Evolutionary conservation across 108 stramenopile species (phyloP).

Genomic region (Nitzschia sp.): DNA sequence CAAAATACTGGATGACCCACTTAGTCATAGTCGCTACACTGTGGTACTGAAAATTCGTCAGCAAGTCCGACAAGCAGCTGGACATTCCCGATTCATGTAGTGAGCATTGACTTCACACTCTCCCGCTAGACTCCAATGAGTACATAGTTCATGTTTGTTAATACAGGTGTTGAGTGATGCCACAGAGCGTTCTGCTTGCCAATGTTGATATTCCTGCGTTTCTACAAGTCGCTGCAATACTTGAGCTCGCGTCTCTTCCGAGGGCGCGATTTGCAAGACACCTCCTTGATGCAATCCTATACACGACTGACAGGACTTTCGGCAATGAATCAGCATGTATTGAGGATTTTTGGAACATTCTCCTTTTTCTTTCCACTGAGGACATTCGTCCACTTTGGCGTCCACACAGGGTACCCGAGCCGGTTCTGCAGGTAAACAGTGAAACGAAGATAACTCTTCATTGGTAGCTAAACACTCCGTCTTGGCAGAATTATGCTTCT

Average conservation of each 20-base stretch:
- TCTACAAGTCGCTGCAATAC: constrained; percentile 17
- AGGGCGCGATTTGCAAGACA: constrained; percentile 16
- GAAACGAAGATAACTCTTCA: constrained; percentile 14
- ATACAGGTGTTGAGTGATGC: constrained; percentile 29
- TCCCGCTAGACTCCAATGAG: constrained; percentile 51
- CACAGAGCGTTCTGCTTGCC: constrained; percentile 1
- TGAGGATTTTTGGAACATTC: constrained; percentile 60
- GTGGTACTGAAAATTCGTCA: background rate
- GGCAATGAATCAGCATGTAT: constrained; percentile 69
- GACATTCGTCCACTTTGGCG: constrained; percentile 27
- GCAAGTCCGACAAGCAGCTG: constrained; percentile 28
- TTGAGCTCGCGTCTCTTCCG: background rate
- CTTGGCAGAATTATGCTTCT: background rate
- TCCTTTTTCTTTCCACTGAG: constrained; percentile 40
- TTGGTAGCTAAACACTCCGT: constrained; percentile 22
- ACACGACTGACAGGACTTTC: constrained; percentile 50
- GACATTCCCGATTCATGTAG: constrained; percentile 59
- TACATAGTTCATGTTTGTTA: constrained; percentile 54
- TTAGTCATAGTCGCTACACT: too few species aligned
- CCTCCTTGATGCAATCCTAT: constrained; percentile 23
- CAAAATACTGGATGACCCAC: too few species aligned
- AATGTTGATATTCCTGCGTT: constrained; percentile 27
- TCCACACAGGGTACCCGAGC: constrained; percentile 21
- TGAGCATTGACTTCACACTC: constrained; percentile 55
- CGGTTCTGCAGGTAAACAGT: constrained; percentile 7